Evolutionary conservation across 1,284 basidiomycete genomes (phyloP), one percentile per base, ranked within the genome.

Genomic region (Erythrobasidium hasegawianum): DNA sequence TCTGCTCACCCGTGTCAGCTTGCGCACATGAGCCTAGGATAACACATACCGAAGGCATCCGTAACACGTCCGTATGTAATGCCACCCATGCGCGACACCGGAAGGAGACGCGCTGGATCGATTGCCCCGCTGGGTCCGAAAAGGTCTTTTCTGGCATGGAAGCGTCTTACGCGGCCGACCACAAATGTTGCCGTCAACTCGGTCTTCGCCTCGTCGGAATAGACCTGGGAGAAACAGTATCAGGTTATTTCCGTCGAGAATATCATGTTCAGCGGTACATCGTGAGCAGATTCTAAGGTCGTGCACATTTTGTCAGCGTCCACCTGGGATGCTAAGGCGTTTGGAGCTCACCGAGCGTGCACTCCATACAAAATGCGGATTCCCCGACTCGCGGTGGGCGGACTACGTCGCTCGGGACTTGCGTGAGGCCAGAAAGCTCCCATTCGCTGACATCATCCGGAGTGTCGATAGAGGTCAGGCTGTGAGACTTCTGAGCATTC

Each of bases 331-430:
- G n/a, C n/a, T n/a, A n/a, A n/a, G n/a, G n/a, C n/a, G n/a, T n/a
- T n/a, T n/a, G n/a, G n/a, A n/a, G 40, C 40, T n/a, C n/a, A 41
- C 40, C 60, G 18, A 64, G 18, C n/a, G 38, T 57, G 55, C 87
- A 89, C 78, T 89, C 88, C 77, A 89, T 81, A 60, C 83, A 82
- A 67, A 88, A 82, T 1, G 84, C 71, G 2, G 86, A 85, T 77
- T 90, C 88, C 68, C 80, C 83, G 1, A 89, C 86, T 62, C 86
- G 81, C 16, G 86, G 80, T 2, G 86, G 84, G 72, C 83, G 83
- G 58, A 89, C 82, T 43, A 79, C 77, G 75, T 88, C 86, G 75
- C 85, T 82, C 59, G 81, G 75, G 68, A 78, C 79, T 73, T 80
- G 82, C 7, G 86, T 89, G 64, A 91, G 77, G 1, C 89, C 89